phyloP scores from a whole-genome alignment of 2,329 filamentous ascomycete species.

The Fusarium pseudocircinatum region DNA sequence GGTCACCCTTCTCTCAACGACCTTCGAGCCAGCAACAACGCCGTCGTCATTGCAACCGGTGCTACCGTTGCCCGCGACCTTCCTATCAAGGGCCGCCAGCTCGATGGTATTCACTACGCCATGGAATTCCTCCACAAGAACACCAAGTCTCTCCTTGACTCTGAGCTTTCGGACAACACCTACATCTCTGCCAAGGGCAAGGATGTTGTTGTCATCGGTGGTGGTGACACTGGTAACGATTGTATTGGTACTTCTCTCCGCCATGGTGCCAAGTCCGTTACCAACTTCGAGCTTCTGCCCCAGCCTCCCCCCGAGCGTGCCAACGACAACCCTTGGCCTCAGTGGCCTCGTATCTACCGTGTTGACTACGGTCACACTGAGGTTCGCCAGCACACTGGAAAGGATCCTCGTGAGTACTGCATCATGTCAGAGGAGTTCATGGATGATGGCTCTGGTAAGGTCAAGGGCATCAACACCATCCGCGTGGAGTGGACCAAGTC shows the following conservation, averaged over 20 bases:
- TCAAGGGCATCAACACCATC: conserved; percentile 95
- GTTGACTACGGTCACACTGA: conserved; percentile 98
- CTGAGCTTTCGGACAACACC: conserved; percentile 80
- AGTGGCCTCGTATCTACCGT: conserved; percentile 97
- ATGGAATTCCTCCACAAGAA: conserved; percentile 99
- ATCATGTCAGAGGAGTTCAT: conserved; percentile 99
- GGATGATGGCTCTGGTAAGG: conserved; percentile 84
- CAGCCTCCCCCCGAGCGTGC: conserved; percentile 92
- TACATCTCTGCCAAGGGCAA: conserved; percentile 97
- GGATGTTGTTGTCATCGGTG: conserved; percentile 95
- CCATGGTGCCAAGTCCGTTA: conserved; percentile 93
- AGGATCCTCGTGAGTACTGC: conserved; percentile 95
- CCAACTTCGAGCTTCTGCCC: conserved; percentile 95
- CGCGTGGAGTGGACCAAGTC: conserved; percentile 97
- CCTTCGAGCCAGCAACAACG: conserved; percentile 78
- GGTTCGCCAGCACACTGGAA: conserved; percentile 95
- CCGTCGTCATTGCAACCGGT: conserved; percentile 90
- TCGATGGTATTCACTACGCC: conserved; percentile 92
- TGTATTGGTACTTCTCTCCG: conserved; percentile 97
- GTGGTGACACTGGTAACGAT: conserved; percentile 97
- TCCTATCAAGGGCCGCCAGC: conserved; percentile 86
- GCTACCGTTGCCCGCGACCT: conserved; percentile 93
- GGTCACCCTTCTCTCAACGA: conserved; percentile 70
- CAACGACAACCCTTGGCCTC: conserved; percentile 95
- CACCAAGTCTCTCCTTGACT: conserved; percentile 96